Percentiles rank a stretch among this genome's conserved stretches.
Evolutionary conservation across 352 stramenopile species (phyloP).

Genomic region (Phytophthora hibernalis): DNA sequence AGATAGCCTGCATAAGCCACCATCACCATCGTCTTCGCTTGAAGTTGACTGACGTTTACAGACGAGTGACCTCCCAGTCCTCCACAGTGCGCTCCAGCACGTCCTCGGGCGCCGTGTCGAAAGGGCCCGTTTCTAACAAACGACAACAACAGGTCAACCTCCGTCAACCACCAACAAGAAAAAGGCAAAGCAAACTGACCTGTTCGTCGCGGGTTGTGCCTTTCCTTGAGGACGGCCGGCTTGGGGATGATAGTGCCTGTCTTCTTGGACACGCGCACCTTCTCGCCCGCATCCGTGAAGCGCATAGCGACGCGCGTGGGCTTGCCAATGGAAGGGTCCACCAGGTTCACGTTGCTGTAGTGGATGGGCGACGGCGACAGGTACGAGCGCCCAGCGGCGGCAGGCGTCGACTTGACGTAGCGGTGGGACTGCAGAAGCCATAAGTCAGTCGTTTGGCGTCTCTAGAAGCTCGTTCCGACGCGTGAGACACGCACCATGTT

Average conservation of each 20-base stretch:
- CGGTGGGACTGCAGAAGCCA: conserved; percentile 50
- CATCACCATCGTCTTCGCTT: conserved; percentile 17
- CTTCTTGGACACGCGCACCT: conserved; percentile 95
- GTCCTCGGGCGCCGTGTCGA: conserved; percentile 82
- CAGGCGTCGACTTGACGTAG: conserved; percentile 84
- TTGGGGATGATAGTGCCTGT: conserved; percentile 96
- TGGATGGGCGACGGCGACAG: conserved; percentile 84
- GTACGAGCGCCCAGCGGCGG: conserved; percentile 75
- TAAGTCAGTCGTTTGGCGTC: background rate
- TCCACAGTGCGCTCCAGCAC: conserved; percentile 82
- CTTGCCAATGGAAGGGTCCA: conserved; percentile 84
- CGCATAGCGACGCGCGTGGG: conserved; percentile 80
- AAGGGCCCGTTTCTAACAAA: conserved; percentile 72
- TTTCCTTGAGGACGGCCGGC: conserved; percentile 91
- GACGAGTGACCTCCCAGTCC: conserved; percentile 76
- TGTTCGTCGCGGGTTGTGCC: conserved; percentile 84
- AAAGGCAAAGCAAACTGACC: conserved; percentile 45
- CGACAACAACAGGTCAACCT: conserved; percentile 17
- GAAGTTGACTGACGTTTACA: conserved; percentile 42
- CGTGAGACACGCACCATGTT: conserved; percentile 71
- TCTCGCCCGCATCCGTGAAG: conserved; percentile 93
- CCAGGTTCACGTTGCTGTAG: conserved; percentile 89
- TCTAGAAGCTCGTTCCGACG: background rate
- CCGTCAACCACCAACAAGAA: background rate
- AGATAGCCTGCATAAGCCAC: background rate